These are phyloP conservation scores for Colletotrichum sp. DNA, from an alignment of 2,329 filamentous ascomycete species.

Conservation along the genomic window DNA sequence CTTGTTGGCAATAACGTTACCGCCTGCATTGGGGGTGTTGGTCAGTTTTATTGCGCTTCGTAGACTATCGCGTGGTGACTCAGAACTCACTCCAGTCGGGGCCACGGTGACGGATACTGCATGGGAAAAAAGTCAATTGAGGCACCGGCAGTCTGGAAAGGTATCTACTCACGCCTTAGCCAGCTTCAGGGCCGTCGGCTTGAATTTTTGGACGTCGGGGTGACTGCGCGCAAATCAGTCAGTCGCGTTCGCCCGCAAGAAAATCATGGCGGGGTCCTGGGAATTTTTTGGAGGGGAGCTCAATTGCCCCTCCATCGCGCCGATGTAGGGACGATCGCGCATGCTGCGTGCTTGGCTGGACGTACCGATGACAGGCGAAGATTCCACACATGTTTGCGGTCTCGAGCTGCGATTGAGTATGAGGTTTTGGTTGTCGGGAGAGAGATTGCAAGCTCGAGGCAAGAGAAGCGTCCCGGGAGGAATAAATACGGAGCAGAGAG, in stretches of 20 bases:
- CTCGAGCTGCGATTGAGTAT: slow-evolving; percentile 15
- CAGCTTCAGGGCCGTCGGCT: slow-evolving; percentile 91
- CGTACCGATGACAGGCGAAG: slow-evolving; percentile 91
- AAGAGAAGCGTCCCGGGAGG: background rate
- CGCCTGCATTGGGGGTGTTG: slow-evolving; percentile 61
- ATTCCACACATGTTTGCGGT: slow-evolving; percentile 87
- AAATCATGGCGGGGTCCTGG: slow-evolving; percentile 35
- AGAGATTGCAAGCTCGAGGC: background rate
- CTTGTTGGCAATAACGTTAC: slow-evolving; percentile 86
- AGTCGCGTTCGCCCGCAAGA: slow-evolving; percentile 21
- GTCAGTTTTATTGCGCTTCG: slow-evolving; percentile 29
- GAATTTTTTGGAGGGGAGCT: slow-evolving; percentile 26
- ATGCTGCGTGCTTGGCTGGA: slow-evolving; percentile 25
- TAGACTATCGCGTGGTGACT: slow-evolving; percentile 17
- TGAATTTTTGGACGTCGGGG: slow-evolving; percentile 95
- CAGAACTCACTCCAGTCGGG: slow-evolving; percentile 93
- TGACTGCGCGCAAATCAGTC: slow-evolving; percentile 59
- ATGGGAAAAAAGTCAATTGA: slow-evolving; percentile 43
- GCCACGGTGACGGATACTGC: slow-evolving; percentile 90
- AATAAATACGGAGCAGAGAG: slow-evolving; percentile 19
- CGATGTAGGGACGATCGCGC: slow-evolving; percentile 16
- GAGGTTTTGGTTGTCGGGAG: background rate
- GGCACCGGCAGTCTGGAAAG: slow-evolving; percentile 2
- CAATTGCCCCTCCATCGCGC: slow-evolving; percentile 40
- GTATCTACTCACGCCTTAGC: slow-evolving; percentile 80